Evolutionary conservation across 257 asterid genomes (phyloP).

Genomic region (Nyctanthes arbortristis): DNA sequence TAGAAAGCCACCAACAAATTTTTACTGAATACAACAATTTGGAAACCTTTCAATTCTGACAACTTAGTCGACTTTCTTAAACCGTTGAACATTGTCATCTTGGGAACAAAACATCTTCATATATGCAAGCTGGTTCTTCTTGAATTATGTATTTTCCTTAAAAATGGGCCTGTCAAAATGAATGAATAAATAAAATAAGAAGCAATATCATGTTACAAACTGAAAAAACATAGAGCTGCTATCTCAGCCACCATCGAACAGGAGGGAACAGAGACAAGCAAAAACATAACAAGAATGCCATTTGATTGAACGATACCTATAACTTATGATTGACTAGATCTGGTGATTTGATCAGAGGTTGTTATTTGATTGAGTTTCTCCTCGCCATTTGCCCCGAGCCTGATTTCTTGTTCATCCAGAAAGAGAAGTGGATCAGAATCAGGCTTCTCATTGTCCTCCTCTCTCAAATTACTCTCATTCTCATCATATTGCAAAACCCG

Average conservation of each 20-base stretch:
- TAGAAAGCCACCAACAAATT: conserved; percentile 4
- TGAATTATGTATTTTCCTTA: background rate
- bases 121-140: background rate
- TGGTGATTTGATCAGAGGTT: conserved; percentile 31
- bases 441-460: conserved; percentile 43
- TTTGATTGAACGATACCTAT: conserved; percentile 33
- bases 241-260: no score
- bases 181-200: no score
- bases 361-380: conserved; percentile 27
- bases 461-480: conserved; percentile 43
- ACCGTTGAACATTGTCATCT: conserved; percentile 13
- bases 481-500: conserved; percentile 58
- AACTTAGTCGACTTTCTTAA: background rate
- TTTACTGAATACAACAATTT: conserved; percentile 19
- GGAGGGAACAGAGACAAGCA: no score
- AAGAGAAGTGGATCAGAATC: conserved; percentile 31
- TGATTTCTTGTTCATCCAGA: conserved; percentile 40
- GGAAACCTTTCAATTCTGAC: conserved; percentile 1
- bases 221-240: no score
- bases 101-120: conserved; percentile 9
- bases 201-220: background rate
- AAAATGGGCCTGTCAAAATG: background rate
- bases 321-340: conserved; percentile 27
- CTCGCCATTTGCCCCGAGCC: conserved; percentile 24
- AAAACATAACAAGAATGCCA: no score